Conservation (phyloP, 2,329 filamentous ascomycete genomes). For the Alternaria metachromatica region DNA sequence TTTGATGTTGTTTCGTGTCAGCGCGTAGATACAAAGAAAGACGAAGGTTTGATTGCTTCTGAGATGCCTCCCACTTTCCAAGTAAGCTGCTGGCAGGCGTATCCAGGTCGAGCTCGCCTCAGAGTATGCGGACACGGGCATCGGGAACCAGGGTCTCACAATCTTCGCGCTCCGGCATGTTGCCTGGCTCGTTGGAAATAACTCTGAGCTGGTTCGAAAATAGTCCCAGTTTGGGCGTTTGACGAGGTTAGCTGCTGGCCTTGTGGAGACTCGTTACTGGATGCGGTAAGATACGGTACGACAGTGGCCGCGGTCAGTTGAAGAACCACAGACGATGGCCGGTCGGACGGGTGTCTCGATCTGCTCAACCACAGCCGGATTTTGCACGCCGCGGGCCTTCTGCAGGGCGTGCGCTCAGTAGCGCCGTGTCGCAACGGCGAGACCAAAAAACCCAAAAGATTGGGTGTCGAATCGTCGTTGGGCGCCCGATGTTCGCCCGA, state of each 20-base stretch:
- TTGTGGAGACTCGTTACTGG: background rate
- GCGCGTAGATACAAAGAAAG: background rate
- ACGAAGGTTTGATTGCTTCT: conserved; percentile 12
- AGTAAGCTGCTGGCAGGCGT: background rate
- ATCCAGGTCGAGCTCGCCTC: background rate
- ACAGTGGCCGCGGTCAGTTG: conserved; percentile 5
- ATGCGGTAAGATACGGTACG: background rate
- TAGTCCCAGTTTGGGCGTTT: background rate
- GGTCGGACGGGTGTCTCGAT: conserved; percentile 13
- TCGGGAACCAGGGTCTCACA: background rate
- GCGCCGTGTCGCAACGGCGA: conserved; percentile 4
- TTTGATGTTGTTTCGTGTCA: conserved; percentile 13
- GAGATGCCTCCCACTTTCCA: conserved; percentile 1
- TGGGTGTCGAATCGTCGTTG: conserved; percentile 1
- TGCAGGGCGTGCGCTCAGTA: conserved; percentile 8
- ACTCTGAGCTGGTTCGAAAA: background rate
- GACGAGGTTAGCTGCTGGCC: background rate
- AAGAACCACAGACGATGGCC: conserved; percentile 2
- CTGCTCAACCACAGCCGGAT: conserved; percentile 3
- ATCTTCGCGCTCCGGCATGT: background rate
- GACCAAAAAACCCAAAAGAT: conserved; percentile 1
- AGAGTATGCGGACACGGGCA: background rate
- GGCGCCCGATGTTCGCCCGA: conserved; percentile 3
- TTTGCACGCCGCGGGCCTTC: conserved; percentile 7
- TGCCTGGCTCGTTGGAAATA: background rate